phyloP scores from a whole-genome alignment of 495 filamentous ascomycete species.

The Talaromyces nanjingensis region DNA sequence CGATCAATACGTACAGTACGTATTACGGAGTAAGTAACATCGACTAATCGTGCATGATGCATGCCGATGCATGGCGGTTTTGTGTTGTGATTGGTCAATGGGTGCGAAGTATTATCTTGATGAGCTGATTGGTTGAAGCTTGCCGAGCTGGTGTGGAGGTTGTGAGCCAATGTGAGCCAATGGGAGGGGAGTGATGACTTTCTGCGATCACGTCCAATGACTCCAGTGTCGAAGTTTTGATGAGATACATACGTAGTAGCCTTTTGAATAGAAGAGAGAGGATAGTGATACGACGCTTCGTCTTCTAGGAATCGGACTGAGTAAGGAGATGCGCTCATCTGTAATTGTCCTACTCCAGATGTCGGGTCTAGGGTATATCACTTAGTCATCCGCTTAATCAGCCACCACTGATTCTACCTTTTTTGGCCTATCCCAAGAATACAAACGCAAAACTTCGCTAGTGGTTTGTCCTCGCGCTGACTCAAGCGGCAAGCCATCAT shows the following conservation, averaged over 20 bases:
- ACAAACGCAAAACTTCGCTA: background rate
- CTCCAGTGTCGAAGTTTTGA: background rate
- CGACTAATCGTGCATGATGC: background rate
- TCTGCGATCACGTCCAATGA: background rate
- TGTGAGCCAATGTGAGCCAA: background rate
- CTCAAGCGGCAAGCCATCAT: background rate
- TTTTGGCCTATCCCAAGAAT: background rate
- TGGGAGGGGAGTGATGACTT: background rate
- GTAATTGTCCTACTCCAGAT: background rate
- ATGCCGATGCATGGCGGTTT: background rate
- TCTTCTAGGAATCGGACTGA: background rate
- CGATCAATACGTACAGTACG: background rate
- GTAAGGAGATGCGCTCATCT: background rate
- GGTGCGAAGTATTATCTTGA: background rate
- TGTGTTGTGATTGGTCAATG: background rate
- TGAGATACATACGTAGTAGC: background rate
- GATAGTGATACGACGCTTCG: background rate
- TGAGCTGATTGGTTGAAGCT: background rate
- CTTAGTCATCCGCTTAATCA: background rate
- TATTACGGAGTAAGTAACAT: background rate
- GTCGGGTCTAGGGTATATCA: background rate
- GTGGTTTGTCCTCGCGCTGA: background rate
- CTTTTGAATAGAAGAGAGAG: background rate
- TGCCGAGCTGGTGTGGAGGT: slow-evolving; percentile 1
- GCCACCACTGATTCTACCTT: background rate